Evolutionary conservation across 495 filamentous ascomycete genomes (phyloP).

Genomic region (Bacidia gigantensis): DNA sequence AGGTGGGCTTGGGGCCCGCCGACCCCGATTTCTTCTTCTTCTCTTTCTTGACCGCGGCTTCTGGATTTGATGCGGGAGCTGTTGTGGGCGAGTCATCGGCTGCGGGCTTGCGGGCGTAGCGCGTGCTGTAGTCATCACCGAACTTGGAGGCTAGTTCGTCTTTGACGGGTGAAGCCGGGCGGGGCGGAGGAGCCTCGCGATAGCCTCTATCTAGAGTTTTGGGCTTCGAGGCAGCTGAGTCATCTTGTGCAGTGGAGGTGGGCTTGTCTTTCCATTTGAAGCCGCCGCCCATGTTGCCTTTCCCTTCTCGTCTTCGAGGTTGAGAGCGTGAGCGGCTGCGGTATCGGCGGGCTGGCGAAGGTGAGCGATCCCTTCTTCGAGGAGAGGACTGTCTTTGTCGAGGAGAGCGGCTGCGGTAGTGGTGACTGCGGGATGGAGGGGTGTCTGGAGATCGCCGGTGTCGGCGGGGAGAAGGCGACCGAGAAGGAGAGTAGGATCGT

Average conservation of each 20-base stretch:
- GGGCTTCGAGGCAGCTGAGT: background rate
- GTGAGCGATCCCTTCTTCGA: slow-evolving; percentile 1
- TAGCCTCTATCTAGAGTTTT: slow-evolving; percentile 44
- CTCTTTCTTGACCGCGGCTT: slow-evolving; percentile 15
- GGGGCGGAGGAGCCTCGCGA: slow-evolving; percentile 22
- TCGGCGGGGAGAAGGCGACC: slow-evolving; percentile 11
- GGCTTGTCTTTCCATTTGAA: slow-evolving; percentile 51
- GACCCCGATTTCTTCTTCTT: slow-evolving; percentile 31
- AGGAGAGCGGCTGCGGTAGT: background rate
- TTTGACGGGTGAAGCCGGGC: slow-evolving; percentile 14
- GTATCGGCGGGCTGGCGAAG: slow-evolving; percentile 7
- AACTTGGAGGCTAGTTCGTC: slow-evolving; percentile 11
- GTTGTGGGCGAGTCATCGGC: background rate
- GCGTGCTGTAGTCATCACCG: slow-evolving; percentile 16
- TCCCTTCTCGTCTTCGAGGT: slow-evolving; percentile 20
- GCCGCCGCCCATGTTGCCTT: slow-evolving; percentile 21
- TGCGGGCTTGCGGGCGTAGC: background rate
- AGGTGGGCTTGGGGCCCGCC: slow-evolving; percentile 19
- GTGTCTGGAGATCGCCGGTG: slow-evolving; percentile 21
- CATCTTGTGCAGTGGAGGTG: background rate
- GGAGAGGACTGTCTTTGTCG: background rate
- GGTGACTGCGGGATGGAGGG: slow-evolving; percentile 8
- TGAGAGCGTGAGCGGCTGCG: slow-evolving; percentile 10
- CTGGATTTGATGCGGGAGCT: too few relatives aligned
- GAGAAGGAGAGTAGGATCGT: background rate